Conservation (phyloP, 179 eudicot species). For the Silene vulgaris region DNA sequence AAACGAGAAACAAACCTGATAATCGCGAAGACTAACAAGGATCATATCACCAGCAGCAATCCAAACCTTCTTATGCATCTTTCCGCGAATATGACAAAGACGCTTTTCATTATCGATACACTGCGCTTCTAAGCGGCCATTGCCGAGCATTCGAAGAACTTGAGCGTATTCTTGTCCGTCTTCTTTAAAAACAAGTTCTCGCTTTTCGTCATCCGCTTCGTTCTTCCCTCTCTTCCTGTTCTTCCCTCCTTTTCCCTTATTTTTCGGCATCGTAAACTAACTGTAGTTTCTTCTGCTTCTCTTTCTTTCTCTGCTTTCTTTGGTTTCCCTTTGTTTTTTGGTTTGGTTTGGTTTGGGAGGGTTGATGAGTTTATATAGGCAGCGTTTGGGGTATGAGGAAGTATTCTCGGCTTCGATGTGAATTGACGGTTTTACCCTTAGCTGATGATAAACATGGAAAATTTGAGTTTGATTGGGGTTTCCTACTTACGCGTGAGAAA, state of each 20-base stretch:
- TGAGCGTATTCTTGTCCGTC: conserved; percentile 95
- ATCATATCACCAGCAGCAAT: conserved; percentile 91
- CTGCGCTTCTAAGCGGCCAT: conserved; percentile 78
- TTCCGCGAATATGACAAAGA: conserved; percentile 83
- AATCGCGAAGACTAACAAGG: conserved; percentile 81
- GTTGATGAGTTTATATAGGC: no score
- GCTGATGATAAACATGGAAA: no score
- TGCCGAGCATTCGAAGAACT: conserved; percentile 83
- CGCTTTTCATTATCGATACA: conserved; percentile 80
- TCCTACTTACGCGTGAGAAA: no score
- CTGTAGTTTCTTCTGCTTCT: no score
- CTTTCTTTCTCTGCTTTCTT: conserved; percentile 9
- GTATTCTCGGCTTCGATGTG: neutral
- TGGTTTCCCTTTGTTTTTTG: no score
- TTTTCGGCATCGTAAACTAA: conserved; percentile 69
- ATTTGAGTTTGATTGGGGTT: no score
- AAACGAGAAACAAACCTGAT: conserved; percentile 22
- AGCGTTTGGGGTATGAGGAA: no score
- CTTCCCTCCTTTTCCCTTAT: conserved; percentile 99
- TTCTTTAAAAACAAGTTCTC: conserved; percentile 88
- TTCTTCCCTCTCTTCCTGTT: conserved; percentile 94
- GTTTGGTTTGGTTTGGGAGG: no score
- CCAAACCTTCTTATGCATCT: conserved; percentile 99
- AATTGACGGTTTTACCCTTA: neutral
- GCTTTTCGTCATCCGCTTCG: conserved; percentile 92